Conservation (phyloP, 129 eudicot species). For the Silybum marianum region DNA sequence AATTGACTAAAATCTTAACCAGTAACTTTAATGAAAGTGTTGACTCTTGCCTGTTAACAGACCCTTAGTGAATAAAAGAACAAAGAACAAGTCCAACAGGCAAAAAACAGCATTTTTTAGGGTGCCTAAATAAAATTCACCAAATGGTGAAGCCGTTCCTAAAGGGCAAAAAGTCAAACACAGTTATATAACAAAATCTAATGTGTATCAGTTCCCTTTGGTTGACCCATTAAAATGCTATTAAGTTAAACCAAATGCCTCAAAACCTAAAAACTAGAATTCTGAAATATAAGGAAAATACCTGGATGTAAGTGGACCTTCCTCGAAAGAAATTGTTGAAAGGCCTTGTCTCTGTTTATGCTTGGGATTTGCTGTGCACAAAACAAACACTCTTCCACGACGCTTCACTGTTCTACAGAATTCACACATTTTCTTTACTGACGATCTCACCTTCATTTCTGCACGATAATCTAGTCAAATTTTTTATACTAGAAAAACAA, state of each 20-base stretch:
- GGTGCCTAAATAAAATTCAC: too few relatives aligned
- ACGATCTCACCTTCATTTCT: conserved; percentile 50
- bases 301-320: conserved; percentile 41
- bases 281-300: conserved; percentile 8
- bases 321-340: conserved; percentile 33
- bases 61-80: too few relatives aligned
- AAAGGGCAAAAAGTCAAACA: too few relatives aligned
- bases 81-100: too few relatives aligned
- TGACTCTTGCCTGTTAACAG: too few relatives aligned
- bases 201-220: background rate
- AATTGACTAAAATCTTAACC: too few relatives aligned
- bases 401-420: conserved; percentile 50
- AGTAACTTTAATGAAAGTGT: too few relatives aligned
- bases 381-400: conserved; percentile 47
- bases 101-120: too few relatives aligned
- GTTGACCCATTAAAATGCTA: background rate
- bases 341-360: conserved; percentile 49
- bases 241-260: background rate
- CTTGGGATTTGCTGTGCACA: conserved; percentile 48
- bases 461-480: conserved; percentile 4
- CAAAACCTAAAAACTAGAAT: background rate
- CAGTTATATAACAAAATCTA: background rate
- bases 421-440: conserved; percentile 53
- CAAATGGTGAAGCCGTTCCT: too few relatives aligned
- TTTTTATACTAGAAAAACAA: background rate